Conservation (phyloP, 495 filamentous ascomycete genomes). For the Penicillium lividum region DNA sequence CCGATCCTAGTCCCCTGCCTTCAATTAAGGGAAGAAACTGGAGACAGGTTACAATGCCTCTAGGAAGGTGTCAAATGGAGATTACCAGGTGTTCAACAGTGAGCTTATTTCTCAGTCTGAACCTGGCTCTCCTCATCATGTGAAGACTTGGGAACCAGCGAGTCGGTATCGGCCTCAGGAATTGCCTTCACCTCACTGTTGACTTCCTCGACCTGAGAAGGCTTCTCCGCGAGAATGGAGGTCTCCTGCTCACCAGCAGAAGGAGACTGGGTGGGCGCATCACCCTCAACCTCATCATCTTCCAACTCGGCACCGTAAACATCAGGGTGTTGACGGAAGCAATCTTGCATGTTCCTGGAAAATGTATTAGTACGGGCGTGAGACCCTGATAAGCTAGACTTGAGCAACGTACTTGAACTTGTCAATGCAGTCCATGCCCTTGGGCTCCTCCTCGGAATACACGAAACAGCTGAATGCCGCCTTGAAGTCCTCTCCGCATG, state of each 20-base stretch:
- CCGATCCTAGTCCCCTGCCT: conserved; percentile 20
- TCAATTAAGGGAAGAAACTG: conserved; percentile 13
- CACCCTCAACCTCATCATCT: conserved; percentile 66
- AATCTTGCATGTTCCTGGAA: conserved; percentile 87
- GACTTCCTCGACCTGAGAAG: conserved; percentile 20
- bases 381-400: conserved; percentile 14
- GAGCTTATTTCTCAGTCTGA: conserved; percentile 27
- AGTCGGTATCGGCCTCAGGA: conserved; percentile 14
- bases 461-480: conserved; percentile 97
- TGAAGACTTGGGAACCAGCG: conserved; percentile 51
- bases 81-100: background rate
- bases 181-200: conserved; percentile 29
- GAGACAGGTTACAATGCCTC: background rate
- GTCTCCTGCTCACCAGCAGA: conserved; percentile 20
- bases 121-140: conserved; percentile 41
- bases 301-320: conserved; percentile 89
- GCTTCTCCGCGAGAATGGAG: conserved; percentile 13
- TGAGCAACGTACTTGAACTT: conserved; percentile 77
- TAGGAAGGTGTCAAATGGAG: background rate
- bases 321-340: conserved; percentile 89
- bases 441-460: conserved; percentile 90
- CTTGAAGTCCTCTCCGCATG: conserved; percentile 93
- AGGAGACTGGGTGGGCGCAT: conserved; percentile 16
- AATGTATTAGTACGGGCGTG: conserved; percentile 11
- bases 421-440: conserved; percentile 97